phyloP scores from a whole-genome alignment of 2,329 filamentous ascomycete genomes.

The Biscogniauxia sp. region DNA sequence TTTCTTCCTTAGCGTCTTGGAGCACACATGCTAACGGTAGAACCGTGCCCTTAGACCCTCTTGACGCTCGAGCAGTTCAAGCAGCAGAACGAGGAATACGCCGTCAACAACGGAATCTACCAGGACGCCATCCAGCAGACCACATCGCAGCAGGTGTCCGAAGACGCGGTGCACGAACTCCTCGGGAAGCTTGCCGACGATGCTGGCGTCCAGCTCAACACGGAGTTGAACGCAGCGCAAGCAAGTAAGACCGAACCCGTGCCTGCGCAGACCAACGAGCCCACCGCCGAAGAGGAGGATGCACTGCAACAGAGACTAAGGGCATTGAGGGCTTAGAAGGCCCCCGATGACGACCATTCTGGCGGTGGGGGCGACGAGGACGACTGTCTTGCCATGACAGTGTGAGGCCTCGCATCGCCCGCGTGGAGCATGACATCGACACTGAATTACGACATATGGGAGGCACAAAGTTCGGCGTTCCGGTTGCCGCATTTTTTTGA shows the following conservation, averaged over 20 bases:
- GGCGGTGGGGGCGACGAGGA: constrained; percentile 1
- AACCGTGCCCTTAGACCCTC: constrained; percentile 43
- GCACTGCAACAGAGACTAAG: constrained; percentile 62
- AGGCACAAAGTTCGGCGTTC: not conserved
- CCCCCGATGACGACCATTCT: constrained; percentile 5
- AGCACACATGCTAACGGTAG: not conserved
- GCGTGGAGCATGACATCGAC: not conserved
- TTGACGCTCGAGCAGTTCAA: constrained; percentile 60
- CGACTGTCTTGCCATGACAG: not conserved
- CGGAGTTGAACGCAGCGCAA: constrained; percentile 64
- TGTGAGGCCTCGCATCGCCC: not conserved
- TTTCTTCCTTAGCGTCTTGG: not conserved
- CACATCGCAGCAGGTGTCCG: constrained; percentile 68
- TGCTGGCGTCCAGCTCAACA: constrained; percentile 76
- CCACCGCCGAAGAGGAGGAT: constrained; percentile 76
- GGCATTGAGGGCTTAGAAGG: constrained; percentile 49
- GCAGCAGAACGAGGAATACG: constrained; percentile 62
- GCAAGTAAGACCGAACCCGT: constrained; percentile 57
- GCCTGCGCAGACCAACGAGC: constrained; percentile 52
- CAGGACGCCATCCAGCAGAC: constrained; percentile 80
- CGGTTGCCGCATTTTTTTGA: not conserved
- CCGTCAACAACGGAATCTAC: constrained; percentile 70
- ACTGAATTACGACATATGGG: not conserved
- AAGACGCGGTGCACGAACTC: constrained; percentile 84
- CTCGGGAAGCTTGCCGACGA: constrained; percentile 86